A percentile compares a stretch with the other conserved stretches of the same genome.
phyloP scores from a whole-genome alignment of 1,284 basidiomycete species.

The Ceratobasidium papillatum region DNA sequence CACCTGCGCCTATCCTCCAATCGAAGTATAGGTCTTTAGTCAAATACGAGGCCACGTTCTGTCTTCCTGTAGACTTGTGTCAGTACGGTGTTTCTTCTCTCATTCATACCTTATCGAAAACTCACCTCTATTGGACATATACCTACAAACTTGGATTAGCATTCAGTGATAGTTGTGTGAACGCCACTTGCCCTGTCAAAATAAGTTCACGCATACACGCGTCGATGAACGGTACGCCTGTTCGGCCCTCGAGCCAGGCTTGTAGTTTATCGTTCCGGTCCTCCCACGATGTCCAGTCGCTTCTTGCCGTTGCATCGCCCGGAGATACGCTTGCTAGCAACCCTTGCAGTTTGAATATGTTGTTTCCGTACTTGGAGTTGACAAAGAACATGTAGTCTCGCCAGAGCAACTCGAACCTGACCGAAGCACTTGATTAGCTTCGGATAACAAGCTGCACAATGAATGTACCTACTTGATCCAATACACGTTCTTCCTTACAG shows the following conservation, averaged over 20 bases:
- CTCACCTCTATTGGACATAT: slow-evolving; percentile 64
- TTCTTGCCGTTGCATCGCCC: not conserved
- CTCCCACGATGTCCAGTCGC: slow-evolving; percentile 25
- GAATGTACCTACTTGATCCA: slow-evolving; percentile 51
- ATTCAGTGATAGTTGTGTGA: slow-evolving; percentile 44
- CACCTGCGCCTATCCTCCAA: slow-evolving; percentile 61
- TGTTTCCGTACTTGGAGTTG: slow-evolving; percentile 49
- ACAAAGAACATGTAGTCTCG: slow-evolving; percentile 63
- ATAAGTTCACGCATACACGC: slow-evolving; percentile 61
- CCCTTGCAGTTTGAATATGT: slow-evolving; percentile 47
- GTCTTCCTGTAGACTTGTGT: too few relatives aligned
- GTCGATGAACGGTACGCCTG: slow-evolving; percentile 64
- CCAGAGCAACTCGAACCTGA: slow-evolving; percentile 63
- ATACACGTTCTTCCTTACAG: slow-evolving; percentile 55
- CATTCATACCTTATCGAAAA: too few relatives aligned
- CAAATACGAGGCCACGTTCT: slow-evolving; percentile 65
- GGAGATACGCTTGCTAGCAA: slow-evolving; percentile 43
- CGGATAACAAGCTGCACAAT: not conserved
- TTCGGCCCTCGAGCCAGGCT: slow-evolving; percentile 59
- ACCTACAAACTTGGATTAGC: slow-evolving; percentile 52
- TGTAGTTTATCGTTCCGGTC: slow-evolving; percentile 45
- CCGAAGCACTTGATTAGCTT: slow-evolving; percentile 35
- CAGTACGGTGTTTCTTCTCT: too few relatives aligned
- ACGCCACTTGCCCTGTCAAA: slow-evolving; percentile 1
- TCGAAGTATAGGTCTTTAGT: slow-evolving; percentile 61